phyloP scores from a whole-genome alignment of 2,329 filamentous ascomycete species.

The Fusarium palustre region DNA sequence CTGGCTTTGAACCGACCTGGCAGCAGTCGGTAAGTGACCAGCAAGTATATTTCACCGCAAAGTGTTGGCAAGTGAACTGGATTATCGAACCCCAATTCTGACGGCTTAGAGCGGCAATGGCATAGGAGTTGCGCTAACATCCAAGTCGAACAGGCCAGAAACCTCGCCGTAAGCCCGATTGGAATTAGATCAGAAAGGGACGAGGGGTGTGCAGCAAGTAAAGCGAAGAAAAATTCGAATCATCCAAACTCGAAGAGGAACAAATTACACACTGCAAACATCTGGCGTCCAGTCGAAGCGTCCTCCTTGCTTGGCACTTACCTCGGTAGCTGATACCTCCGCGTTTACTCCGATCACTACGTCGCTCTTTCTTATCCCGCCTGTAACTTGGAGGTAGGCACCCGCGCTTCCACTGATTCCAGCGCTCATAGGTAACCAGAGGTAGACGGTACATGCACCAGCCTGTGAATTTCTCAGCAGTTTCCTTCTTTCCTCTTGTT shows the following conservation, averaged over 20 bases:
- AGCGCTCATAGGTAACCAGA: conserved; percentile 22
- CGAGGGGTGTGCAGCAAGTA: conserved; percentile 30
- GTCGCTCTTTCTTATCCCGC: conserved; percentile 37
- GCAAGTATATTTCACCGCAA: conserved; percentile 41
- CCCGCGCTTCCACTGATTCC: conserved; percentile 30
- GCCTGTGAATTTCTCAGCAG: conserved; percentile 15
- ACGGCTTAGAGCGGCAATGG: conserved; percentile 49
- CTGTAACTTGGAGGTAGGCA: conserved; percentile 35
- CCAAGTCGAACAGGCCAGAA: conserved; percentile 35
- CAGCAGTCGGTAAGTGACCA: conserved; percentile 40
- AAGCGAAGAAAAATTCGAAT: conserved; percentile 35
- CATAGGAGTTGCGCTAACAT: conserved; percentile 45
- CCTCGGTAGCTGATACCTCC: conserved; percentile 45
- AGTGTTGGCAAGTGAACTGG: conserved; percentile 25
- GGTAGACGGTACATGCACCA: conserved; percentile 33
- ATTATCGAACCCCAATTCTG: conserved; percentile 36
- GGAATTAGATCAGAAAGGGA: conserved; percentile 27
- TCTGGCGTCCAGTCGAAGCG: conserved; percentile 42
- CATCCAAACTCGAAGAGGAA: conserved; percentile 31
- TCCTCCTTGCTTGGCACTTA: conserved; percentile 40
- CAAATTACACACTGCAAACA: conserved; percentile 45
- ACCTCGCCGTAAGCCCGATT: conserved; percentile 46
- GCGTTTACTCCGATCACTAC: conserved; percentile 41
- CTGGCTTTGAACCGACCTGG: conserved; percentile 21
- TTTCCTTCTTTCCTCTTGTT: conserved; percentile 38